These are phyloP conservation scores for Sonneratia alba DNA, from an alignment of 345 rosid species.

Conservation along the genomic window DNA sequence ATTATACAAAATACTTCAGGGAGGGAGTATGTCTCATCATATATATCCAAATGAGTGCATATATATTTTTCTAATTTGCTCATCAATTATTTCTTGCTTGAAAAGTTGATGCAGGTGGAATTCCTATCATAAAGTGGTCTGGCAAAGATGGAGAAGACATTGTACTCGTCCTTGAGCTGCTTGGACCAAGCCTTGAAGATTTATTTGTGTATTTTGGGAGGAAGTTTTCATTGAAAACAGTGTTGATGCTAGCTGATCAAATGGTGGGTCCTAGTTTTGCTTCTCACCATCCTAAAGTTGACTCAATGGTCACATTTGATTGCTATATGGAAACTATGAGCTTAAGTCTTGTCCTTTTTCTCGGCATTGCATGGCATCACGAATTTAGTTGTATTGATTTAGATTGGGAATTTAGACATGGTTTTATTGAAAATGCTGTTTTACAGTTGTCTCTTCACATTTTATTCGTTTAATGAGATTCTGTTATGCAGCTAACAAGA, in stretches of 20 bases:
- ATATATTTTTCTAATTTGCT: not conserved
- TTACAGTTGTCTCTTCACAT: not conserved
- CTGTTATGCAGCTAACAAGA: slow-evolving; percentile 38
- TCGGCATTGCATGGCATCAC: too few species aligned
- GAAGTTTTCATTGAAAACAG: slow-evolving; percentile 81
- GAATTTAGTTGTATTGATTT: not conserved
- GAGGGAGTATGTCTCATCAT: slow-evolving; percentile 53
- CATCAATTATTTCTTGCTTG: not conserved
- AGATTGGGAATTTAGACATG: not conserved
- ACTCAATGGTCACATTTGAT: not conserved
- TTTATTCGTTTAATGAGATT: not conserved
- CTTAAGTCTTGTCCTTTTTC: too few species aligned
- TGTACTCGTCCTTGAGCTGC: slow-evolving; percentile 68
- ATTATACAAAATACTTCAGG: slow-evolving; percentile 65
- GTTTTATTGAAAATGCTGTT: not conserved
- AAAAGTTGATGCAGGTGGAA: slow-evolving; percentile 48
- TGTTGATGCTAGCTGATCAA: slow-evolving; percentile 83
- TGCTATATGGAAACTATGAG: too few species aligned
- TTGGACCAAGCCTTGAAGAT: slow-evolving; percentile 95
- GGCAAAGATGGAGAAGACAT: slow-evolving; percentile 78
- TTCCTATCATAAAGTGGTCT: slow-evolving; percentile 72
- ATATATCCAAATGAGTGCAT: not conserved
- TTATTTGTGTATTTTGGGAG: slow-evolving; percentile 81
- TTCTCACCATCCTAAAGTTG: not conserved
- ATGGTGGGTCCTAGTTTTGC: slow-evolving; percentile 37